Evolutionary conservation across 2,329 filamentous ascomycete species (phyloP).

Genomic region (Chaetothyriales sp.): DNA sequence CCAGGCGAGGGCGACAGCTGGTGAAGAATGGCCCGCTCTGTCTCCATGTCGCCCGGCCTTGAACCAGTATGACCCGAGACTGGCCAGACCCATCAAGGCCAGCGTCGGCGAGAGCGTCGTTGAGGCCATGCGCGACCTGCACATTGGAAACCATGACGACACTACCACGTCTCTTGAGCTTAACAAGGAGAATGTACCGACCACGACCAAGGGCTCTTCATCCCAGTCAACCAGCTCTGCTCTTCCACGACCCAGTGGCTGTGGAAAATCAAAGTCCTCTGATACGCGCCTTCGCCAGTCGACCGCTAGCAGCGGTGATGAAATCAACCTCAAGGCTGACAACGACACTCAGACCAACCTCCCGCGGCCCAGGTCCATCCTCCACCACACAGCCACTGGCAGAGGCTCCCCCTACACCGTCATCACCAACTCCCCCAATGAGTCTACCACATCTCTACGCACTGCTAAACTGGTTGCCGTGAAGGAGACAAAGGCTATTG

Average conservation of each 20-base stretch:
- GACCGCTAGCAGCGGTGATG: conserved; percentile 5
- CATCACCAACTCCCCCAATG: conserved; percentile 1
- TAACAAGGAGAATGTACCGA: not conserved
- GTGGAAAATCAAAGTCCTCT: conserved; percentile 11
- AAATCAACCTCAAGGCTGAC: conserved; percentile 3
- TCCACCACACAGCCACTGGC: conserved; percentile 9
- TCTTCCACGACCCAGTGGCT: conserved; percentile 9
- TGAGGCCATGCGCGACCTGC: conserved; percentile 12
- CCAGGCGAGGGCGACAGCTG: not conserved
- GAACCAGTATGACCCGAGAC: not conserved
- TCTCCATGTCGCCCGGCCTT: conserved; percentile 6
- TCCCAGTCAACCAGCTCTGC: conserved; percentile 9
- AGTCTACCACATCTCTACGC: not conserved
- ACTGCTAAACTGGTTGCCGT: not conserved
- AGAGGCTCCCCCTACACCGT: conserved; percentile 13
- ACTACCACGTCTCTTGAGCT: not conserved
- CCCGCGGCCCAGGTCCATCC: conserved; percentile 7
- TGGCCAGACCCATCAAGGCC: conserved; percentile 5
- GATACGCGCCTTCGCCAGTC: conserved; percentile 5
- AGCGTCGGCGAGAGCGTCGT: conserved; percentile 14
- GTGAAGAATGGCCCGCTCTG: conserved; percentile 22
- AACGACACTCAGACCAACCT: not conserved
- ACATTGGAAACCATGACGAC: conserved; percentile 5
- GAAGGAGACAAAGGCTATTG: not conserved
- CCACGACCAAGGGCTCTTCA: not conserved